These are phyloP conservation scores for Juglanconis oblonga DNA, from an alignment of 2,329 filamentous ascomycete genomes.

Conservation along the genomic window DNA sequence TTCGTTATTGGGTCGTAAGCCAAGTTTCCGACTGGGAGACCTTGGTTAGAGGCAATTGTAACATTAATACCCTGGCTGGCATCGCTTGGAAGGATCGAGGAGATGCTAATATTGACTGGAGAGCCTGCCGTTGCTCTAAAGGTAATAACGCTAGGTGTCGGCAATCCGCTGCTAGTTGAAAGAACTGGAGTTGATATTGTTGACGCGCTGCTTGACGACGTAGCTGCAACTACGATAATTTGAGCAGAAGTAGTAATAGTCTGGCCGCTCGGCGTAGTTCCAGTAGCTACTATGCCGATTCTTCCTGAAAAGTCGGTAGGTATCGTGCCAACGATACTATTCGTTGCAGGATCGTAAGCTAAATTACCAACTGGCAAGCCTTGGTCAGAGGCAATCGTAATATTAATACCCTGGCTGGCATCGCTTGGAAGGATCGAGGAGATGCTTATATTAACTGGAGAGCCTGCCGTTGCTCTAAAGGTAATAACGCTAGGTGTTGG, in stretches of 20 bases:
- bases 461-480: background rate
- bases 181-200: too few relatives aligned
- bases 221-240: background rate
- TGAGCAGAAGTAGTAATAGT: background rate
- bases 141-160: background rate
- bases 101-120: background rate
- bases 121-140: background rate
- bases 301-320: background rate
- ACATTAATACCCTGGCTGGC: background rate
- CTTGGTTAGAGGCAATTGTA: background rate
- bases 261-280: background rate
- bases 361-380: too few relatives aligned
- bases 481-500: background rate
- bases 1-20: background rate
- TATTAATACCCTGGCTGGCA: background rate
- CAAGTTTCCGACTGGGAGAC: background rate
- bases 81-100: background rate
- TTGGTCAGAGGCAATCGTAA: background rate
- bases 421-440: background rate
- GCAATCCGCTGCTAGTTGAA: background rate
- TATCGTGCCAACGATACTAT: background rate
- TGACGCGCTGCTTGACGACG: background rate
- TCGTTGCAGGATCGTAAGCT: background rate
- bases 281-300: background rate
- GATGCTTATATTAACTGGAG: background rate